Base-by-base conservation (phyloP, 2,329 filamentous ascomycete species). In the Paraphaeosphaeria minitans region DNA sequence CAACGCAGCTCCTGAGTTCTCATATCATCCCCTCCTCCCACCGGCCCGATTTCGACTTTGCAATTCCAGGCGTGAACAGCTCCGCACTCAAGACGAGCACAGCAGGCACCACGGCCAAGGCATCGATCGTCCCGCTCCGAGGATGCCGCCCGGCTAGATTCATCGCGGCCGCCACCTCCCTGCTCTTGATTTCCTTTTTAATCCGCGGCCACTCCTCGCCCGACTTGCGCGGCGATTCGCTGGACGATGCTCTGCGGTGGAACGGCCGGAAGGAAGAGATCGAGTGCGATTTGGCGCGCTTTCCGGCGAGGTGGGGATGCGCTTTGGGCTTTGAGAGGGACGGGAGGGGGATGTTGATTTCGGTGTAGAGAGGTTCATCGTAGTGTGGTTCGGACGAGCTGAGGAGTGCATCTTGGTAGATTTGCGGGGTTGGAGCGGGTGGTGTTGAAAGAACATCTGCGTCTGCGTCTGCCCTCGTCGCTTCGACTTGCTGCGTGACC, bases 51-150 rank as follows among this genome's bases (percentile, higher is more conserved):
- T 46, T 27, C 47, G 58, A 29, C 58, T 58, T 45, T 39, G 52
- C 57, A 13, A 63, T 46, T 42, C 63, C 65, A 4, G 74, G 74
- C 51, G 73, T 76, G 42, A 76, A 76, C 48, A 75, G 51, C 62
- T 76, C 74, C 1, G 74, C 72, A 31, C 68, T 69, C 62, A 76
- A 41, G 37, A 76, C 65, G 56, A 76, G 51, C 21, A 75, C 70
- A 4, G 74, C 69, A 1, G 74, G 74, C 14, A 75, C 68, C 41
- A 76, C 69, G 8, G 73, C 74, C 31, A 75, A 51, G n/a, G 73
- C 74, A 59, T 72, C 72, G 7, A 76, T 54, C 1, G 70, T 74
- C 21, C 66, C 66, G 0, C 62, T 65, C 51, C 67, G 59, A 45
- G 64, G 69, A n/a, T 54, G 60, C 42, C 58, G 55, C 24, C 71